These are phyloP conservation scores for Scheffersomyces illinoinensis DNA, from an alignment of 1,139 yeast genomes.

Conservation along the genomic window DNA sequence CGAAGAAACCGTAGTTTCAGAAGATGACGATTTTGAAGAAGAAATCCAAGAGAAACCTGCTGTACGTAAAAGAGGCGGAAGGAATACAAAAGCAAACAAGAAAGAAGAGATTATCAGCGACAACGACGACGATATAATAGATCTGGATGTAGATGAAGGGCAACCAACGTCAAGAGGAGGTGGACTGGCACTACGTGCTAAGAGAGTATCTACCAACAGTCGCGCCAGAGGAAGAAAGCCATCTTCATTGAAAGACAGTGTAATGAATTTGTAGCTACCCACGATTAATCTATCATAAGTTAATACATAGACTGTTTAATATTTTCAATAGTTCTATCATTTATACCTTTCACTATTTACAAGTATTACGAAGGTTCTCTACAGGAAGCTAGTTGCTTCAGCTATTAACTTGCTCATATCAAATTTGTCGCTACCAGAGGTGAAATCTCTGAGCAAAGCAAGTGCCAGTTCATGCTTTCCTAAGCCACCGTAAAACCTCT, in stretches of 20 bases:
- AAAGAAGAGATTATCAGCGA: slow-evolving; percentile 1
- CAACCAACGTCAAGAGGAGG: background rate
- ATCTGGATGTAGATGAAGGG: slow-evolving; percentile 1
- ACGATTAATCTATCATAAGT: background rate
- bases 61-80: slow-evolving; percentile 1
- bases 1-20: background rate
- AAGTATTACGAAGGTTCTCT: background rate
- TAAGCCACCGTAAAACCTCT: slow-evolving; percentile 80
- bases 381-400: slow-evolving; percentile 72
- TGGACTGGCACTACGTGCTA: background rate
- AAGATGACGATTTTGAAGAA: background rate
- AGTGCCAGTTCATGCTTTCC: slow-evolving; percentile 50
- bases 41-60: slow-evolving; percentile 1
- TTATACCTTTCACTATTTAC: background rate
- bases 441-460: slow-evolving; percentile 64
- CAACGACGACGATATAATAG: background rate
- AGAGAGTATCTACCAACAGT: background rate
- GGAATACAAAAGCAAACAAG: slow-evolving; percentile 3
- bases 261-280: background rate
- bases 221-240: background rate
- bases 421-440: slow-evolving; percentile 64
- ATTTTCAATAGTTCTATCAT: background rate
- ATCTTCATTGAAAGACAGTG: background rate
- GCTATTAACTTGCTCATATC: slow-evolving; percentile 64
- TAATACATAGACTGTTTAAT: background rate